Evolutionary conservation across 1,284 basidiomycete species (phyloP), one percentile per base, ranked within the genome.

Genomic region (Cutaneotrichosporon sp.): DNA sequence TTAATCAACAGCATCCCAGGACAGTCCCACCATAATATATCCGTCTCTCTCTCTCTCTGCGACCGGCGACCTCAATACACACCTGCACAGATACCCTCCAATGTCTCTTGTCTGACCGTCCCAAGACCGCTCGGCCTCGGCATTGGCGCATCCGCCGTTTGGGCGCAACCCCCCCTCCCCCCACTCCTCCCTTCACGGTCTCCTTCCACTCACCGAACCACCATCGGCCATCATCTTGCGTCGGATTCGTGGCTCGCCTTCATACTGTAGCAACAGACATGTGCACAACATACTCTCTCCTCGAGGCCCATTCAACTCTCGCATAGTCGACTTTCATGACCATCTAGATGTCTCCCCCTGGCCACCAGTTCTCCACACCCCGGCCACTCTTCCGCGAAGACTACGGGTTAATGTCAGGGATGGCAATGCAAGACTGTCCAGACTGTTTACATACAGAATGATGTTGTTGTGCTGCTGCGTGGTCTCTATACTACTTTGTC

Each of bases 11-110:
- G 18, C 38, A 42, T 42, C 38, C 38, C 38, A 42, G 18, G 38
- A 42, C 38, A 42, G 38, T n/a, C 29, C 14, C 20, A 34, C 33
- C 7, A 34, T 53, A 22, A 31, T 25, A 38, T 24, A 22, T 42
- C 31, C 45, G 16, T 24, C 43, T n/a, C n/a, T n/a, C n/a, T n/a
- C n/a, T n/a, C n/a, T n/a, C n/a, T 34, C 45, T 50, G 22, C 22
- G 4, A 43, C 29, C 46, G 29, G 13, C 22, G 14, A 45, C 52
- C 38, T 42, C 38, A 27, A 33, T 42, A 62, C 54, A 62, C 61
- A 50, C 56, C 56, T 62, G 61, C 61, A 62, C 57, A 55, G 53
- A 62, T 62, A 62, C 61, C 61, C 61, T 27, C 45, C 2, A 11
- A 22, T n/a, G 22, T 10, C 43, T 13, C 20, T 36, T 36, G 34